These are phyloP conservation scores for Alternaria arbusti DNA, from an alignment of 2,329 filamentous ascomycete species.

Conservation along the genomic window DNA sequence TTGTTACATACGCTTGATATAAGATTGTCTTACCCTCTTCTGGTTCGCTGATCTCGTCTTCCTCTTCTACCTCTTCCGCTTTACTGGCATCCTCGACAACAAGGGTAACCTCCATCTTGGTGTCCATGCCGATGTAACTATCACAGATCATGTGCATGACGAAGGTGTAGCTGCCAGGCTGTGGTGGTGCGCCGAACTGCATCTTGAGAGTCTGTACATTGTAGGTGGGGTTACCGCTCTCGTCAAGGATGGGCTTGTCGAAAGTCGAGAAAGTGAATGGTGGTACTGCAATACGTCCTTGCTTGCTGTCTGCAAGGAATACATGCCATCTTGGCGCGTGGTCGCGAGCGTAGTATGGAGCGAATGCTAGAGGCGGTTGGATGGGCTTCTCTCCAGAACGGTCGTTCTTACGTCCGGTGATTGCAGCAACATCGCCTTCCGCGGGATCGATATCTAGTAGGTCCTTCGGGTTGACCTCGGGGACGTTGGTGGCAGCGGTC, in stretches of 20 bases:
- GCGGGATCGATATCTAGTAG: conserved; percentile 91
- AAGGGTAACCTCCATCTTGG: conserved; percentile 87
- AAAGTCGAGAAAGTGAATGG: conserved; percentile 95
- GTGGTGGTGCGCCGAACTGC: conserved; percentile 92
- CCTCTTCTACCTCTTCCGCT: conserved; percentile 77
- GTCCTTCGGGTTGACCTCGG: conserved; percentile 76
- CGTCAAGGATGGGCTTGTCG: conserved; percentile 84
- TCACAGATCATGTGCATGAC: conserved; percentile 94
- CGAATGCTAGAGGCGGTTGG: conserved; percentile 84
- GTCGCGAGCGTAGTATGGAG: conserved; percentile 88
- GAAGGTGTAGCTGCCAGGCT: conserved; percentile 92
- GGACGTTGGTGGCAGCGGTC: conserved; percentile 77
- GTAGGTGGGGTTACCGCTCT: conserved; percentile 84
- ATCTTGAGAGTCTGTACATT: conserved; percentile 96
- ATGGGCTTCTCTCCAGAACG: conserved; percentile 69
- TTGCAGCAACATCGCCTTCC: conserved; percentile 87
- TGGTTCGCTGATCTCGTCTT: conserved; percentile 97
- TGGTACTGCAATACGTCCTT: conserved; percentile 94
- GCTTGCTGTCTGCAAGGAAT: conserved; percentile 92
- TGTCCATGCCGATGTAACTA: conserved; percentile 93
- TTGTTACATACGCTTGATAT: neutral
- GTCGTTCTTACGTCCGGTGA: conserved; percentile 75
- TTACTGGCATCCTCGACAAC: conserved; percentile 88
- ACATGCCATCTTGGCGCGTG: conserved; percentile 92
- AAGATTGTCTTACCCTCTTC: conserved; percentile 80